These are phyloP conservation scores for Didymellaceae sp. DNA, from an alignment of 2,329 filamentous ascomycete genomes.

Conservation along the genomic window DNA sequence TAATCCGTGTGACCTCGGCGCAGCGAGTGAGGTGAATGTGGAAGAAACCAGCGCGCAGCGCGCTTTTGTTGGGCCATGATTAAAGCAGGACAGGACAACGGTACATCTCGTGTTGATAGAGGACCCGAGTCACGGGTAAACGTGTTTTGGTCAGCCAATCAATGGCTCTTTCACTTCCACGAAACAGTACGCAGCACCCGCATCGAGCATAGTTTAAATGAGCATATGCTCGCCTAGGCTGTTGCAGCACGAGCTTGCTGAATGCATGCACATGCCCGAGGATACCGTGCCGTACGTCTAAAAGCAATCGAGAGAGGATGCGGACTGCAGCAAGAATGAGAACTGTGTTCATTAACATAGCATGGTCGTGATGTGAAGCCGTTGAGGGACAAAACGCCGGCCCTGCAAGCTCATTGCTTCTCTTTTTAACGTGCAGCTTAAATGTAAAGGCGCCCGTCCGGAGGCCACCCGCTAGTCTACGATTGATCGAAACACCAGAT, in stretches of 20 bases:
- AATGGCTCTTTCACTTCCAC: slow-evolving; percentile 4
- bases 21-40: slow-evolving; percentile 20
- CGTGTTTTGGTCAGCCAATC: slow-evolving; percentile 10
- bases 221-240: slow-evolving; percentile 10
- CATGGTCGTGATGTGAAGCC: background rate
- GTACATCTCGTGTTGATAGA: slow-evolving; percentile 22
- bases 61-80: slow-evolving; percentile 27
- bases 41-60: slow-evolving; percentile 18
- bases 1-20: slow-evolving; percentile 7
- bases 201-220: slow-evolving; percentile 14
- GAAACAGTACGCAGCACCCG: slow-evolving; percentile 6
- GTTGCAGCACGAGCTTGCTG: slow-evolving; percentile 19
- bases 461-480: slow-evolving; percentile 1
- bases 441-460: slow-evolving; percentile 1
- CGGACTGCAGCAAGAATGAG: background rate
- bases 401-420: slow-evolving; percentile 6
- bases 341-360: background rate
- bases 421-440: slow-evolving; percentile 5
- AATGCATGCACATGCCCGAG: slow-evolving; percentile 11
- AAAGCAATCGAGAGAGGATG: background rate
- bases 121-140: slow-evolving; percentile 18
- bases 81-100: slow-evolving; percentile 12
- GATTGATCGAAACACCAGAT: slow-evolving; percentile 12
- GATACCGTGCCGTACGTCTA: slow-evolving; percentile 11
- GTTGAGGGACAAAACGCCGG: background rate